Base-by-base conservation (phyloP, 768 basidiomycete species). In the Pulveroboletus sp. region DNA sequence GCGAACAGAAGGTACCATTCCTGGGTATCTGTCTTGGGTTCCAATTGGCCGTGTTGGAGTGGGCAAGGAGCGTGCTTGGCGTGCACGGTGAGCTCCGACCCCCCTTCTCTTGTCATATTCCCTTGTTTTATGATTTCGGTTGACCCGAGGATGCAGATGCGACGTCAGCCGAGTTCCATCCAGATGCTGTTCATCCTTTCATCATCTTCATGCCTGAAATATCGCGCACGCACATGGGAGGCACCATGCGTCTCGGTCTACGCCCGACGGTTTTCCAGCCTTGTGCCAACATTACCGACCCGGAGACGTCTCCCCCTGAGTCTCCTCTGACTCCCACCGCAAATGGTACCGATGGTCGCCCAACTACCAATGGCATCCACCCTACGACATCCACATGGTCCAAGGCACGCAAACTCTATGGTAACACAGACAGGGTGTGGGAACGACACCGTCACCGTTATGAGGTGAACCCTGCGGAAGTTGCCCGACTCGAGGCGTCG, bases 201-300 rank as follows among this genome's bases (percentile, higher is more conserved):
- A 76, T 97, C 69, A 78, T 98, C 58, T 98, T 94, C 79, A 99
- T 99, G 96, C 96, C 96, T 15, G 96, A 99, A 67, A 90, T 99
- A 59, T 96, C 93, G 10, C 88, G 86, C 65, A 97, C 94, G 11
- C 93, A 98, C 57, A 92, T 98, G 82, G 96, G 96, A 45, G 96
- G 96, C 18, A 99, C 95, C n/a, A 99, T 99, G 96, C 86, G 96
- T 11, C 80, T 97, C n/a, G 96, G 96, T 21, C 76, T 98, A 37
- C 83, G 95, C n/a, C 93, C 95, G 4, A 99, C 95, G 2, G 79
- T 97, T 41, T 97, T 98, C 67, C 81, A 86, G 49, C 67, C 75
- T 8, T 77, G 41, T 39, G 47, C 60, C 46, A 55, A 56, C 14
- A 48, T 49, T 27, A 38, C 43, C 32, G 55, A 56, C 43, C 7